Evolutionary conservation across 1,284 basidiomycete genomes (phyloP).

Genomic region (Austroboletus niveus): DNA sequence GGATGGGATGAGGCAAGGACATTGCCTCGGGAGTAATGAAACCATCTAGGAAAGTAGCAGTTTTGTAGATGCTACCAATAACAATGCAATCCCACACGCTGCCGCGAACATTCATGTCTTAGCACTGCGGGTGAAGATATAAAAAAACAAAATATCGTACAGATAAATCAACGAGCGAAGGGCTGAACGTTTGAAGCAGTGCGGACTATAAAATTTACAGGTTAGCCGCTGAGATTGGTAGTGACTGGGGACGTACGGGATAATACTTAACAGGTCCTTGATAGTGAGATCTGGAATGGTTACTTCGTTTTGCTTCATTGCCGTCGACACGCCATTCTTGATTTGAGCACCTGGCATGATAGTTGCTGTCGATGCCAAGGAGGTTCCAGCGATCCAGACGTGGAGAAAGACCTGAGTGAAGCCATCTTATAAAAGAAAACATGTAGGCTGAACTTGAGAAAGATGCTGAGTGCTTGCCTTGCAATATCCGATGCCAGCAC

Average conservation of each 20-base stretch:
- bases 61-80: constrained; percentile 70
- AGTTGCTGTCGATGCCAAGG: constrained; percentile 12
- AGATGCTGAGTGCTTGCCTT: too few relatives aligned
- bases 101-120: constrained; percentile 14
- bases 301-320: constrained; percentile 60
- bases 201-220: constrained; percentile 49
- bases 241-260: constrained; percentile 64
- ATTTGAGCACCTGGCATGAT: constrained; percentile 19
- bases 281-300: constrained; percentile 80
- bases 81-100: constrained; percentile 77
- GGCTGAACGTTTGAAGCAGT: constrained; percentile 93
- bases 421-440: too few relatives aligned
- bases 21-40: constrained; percentile 57
- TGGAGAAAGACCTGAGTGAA: too few relatives aligned
- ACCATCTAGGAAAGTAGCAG: constrained; percentile 69
- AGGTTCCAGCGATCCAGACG: background rate
- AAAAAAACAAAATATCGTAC: constrained; percentile 34
- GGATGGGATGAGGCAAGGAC: constrained; percentile 58
- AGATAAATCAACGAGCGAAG: constrained; percentile 83
- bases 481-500: too few relatives aligned
- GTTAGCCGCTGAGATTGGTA: background rate
- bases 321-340: constrained; percentile 19
- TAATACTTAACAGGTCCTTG: constrained; percentile 84
- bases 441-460: too few relatives aligned
- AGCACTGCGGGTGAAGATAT: constrained; percentile 21